Evolutionary conservation across 2,329 filamentous ascomycete genomes (phyloP).

Genomic region (Lomentospora prolificans): DNA sequence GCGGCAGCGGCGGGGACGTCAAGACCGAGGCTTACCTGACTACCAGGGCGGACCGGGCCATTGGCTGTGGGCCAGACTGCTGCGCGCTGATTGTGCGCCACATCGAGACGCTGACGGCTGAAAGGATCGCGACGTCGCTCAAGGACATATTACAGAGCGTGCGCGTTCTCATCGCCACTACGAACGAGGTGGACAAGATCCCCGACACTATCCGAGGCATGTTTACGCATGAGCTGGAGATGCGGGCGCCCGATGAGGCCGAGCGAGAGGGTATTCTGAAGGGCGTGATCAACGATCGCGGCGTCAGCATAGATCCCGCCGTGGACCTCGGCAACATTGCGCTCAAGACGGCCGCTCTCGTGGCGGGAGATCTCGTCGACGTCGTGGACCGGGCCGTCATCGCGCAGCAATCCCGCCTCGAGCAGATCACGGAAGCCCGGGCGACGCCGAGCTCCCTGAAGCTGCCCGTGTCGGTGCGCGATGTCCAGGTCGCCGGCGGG

Average conservation of each 20-base stretch:
- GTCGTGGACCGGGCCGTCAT: conserved; percentile 84
- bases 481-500: conserved; percentile 83
- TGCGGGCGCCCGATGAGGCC: conserved; percentile 83
- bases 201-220: conserved; percentile 81
- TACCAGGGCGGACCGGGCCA: conserved; percentile 76
- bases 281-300: conserved; percentile 65
- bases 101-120: conserved; percentile 81
- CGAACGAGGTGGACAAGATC: conserved; percentile 89
- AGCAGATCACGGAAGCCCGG: conserved; percentile 47
- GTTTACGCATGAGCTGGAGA: conserved; percentile 92
- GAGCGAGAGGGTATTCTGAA: conserved; percentile 83
- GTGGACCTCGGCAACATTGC: conserved; percentile 80
- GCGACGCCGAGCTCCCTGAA: conserved; percentile 26
- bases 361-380: conserved; percentile 88
- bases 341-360: conserved; percentile 88
- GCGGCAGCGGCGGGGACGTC: conserved; percentile 73
- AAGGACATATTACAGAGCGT: conserved; percentile 73
- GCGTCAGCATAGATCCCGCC: conserved; percentile 67
- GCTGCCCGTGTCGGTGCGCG: conserved; percentile 53
- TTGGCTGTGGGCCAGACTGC: conserved; percentile 75
- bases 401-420: conserved; percentile 65
- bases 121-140: conserved; percentile 77
- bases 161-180: conserved; percentile 83
- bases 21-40: conserved; percentile 90
- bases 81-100: conserved; percentile 83